Evolutionary conservation across 2,329 filamentous ascomycete genomes (phyloP).

Genomic region (Atkinsonella texensis): DNA sequence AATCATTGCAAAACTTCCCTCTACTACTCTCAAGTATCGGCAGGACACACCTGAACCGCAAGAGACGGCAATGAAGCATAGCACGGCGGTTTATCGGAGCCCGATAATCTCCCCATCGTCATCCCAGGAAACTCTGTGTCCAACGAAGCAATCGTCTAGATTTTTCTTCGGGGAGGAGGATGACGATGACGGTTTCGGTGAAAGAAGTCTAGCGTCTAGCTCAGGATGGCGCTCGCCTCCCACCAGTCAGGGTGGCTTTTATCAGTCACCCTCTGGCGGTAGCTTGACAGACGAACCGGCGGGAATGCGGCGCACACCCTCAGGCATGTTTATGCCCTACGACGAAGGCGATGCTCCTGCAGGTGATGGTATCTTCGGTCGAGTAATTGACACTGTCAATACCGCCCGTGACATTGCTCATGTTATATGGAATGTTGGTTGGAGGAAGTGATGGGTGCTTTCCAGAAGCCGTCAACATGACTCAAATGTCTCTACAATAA

Average conservation of each 20-base stretch:
- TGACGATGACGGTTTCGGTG: conserved; percentile 41
- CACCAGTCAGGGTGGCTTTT: conserved; percentile 21
- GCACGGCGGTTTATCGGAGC: conserved; percentile 32
- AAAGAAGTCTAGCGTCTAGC: conserved; percentile 17
- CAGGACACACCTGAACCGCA: conserved; percentile 60
- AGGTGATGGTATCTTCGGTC: conserved; percentile 58
- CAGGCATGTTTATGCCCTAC: conserved; percentile 86
- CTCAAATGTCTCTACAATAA: neutral
- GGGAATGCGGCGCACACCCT: conserved; percentile 65
- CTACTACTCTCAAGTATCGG: conserved; percentile 76
- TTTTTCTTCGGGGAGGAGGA: conserved; percentile 50
- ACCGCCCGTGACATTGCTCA: conserved; percentile 59
- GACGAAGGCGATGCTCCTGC: conserved; percentile 56
- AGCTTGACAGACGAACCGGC: conserved; percentile 39
- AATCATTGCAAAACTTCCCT: conserved; percentile 78
- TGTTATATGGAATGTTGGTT: conserved; percentile 61
- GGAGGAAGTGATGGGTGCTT: conserved; percentile 37
- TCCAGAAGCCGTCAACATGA: neutral
- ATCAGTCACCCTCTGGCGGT: conserved; percentile 35
- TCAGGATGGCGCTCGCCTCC: conserved; percentile 22
- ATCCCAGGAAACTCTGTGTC: conserved; percentile 71
- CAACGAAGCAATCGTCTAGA: conserved; percentile 53
- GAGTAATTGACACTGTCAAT: conserved; percentile 70
- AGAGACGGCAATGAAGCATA: conserved; percentile 52
- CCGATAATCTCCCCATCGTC: conserved; percentile 57